A percentile compares a stretch with the other conserved stretches of the same genome.
These are phyloP conservation scores for Alnus rubra DNA, from an alignment of 306 rosid species.

Conservation along the genomic window DNA sequence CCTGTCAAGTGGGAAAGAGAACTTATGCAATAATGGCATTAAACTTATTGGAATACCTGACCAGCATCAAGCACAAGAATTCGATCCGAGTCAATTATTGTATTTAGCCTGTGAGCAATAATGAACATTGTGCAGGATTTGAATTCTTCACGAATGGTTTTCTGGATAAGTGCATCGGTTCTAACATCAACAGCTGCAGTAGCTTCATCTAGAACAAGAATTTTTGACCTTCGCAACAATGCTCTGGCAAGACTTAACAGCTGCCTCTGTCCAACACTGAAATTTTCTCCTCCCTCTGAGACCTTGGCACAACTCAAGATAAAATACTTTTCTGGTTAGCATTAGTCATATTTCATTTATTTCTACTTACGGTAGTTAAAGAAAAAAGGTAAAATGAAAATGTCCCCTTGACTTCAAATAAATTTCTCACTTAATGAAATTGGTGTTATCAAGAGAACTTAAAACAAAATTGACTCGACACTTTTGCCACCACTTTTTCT, in stretches of 20 bases:
- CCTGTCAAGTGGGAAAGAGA: constrained; percentile 10
- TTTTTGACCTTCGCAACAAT: constrained; percentile 76
- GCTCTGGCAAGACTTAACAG: constrained; percentile 86
- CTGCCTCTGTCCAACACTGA: constrained; percentile 93
- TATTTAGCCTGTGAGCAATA: constrained; percentile 87
- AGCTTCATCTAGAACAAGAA: constrained; percentile 94
- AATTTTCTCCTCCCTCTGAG: constrained; percentile 86
- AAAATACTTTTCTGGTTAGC: constrained; percentile 3
- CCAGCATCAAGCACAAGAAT: constrained; percentile 80
- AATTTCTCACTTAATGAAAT: not conserved
- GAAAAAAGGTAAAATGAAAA: not conserved
- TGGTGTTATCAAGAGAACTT: not conserved
- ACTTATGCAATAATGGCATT: not conserved
- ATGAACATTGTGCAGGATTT: constrained; percentile 81
- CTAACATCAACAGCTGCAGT: constrained; percentile 93
- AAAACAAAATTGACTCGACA: not conserved
- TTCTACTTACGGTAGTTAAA: not conserved
- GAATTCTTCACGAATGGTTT: constrained; percentile 84
- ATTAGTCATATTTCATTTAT: not conserved
- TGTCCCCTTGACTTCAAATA: not conserved
- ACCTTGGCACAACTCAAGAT: constrained; percentile 53
- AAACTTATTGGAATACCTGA: constrained; percentile 45
- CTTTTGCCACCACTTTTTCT: not conserved
- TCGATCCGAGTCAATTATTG: constrained; percentile 73
- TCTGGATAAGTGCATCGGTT: constrained; percentile 84